phyloP scores from a whole-genome alignment of 495 filamentous ascomycete species.

The Daldinia decipiens region DNA sequence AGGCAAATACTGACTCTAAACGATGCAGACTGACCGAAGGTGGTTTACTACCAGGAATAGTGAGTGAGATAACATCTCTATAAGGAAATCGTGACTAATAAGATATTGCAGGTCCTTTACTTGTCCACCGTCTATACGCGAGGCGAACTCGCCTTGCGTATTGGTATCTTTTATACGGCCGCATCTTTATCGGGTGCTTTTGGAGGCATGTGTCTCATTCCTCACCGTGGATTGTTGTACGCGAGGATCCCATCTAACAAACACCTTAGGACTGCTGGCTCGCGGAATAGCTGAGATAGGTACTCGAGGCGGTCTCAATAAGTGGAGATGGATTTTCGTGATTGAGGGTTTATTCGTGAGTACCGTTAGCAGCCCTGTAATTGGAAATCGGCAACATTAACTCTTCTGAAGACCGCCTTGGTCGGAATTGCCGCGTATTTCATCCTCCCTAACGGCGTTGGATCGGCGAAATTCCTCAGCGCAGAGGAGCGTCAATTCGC shows the following conservation, averaged over 20 bases:
- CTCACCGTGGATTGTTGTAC: neutral
- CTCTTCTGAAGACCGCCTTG: slow-evolving; percentile 55
- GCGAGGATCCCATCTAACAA: slow-evolving; percentile 10
- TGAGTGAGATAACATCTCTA: slow-evolving; percentile 37
- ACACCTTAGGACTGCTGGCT: slow-evolving; percentile 55
- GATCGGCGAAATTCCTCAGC: slow-evolving; percentile 63
- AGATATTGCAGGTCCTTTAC: slow-evolving; percentile 53
- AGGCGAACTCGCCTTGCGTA: slow-evolving; percentile 62
- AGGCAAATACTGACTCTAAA: slow-evolving; percentile 15
- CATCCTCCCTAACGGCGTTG: slow-evolving; percentile 67
- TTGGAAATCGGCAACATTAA: neutral
- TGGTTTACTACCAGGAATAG: slow-evolving; percentile 62
- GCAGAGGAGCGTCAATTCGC: slow-evolving; percentile 57
- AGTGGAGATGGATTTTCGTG: slow-evolving; percentile 66
- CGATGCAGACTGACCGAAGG: slow-evolving; percentile 55
- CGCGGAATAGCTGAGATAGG: slow-evolving; percentile 55
- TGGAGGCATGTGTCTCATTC: slow-evolving; percentile 52
- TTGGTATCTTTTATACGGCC: slow-evolving; percentile 65
- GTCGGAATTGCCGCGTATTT: slow-evolving; percentile 66
- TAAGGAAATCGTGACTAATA: slow-evolving; percentile 16
- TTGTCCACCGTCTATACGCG: slow-evolving; percentile 60
- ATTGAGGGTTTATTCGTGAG: slow-evolving; percentile 61
- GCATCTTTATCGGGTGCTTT: slow-evolving; percentile 67
- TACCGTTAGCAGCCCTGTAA: neutral
- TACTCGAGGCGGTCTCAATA: slow-evolving; percentile 52